A percentile compares a stretch with the other conserved stretches of the same genome.
These are phyloP conservation scores for Gynostemma pentaphyllum DNA, from an alignment of 306 rosid genomes.

Conservation along the genomic window DNA sequence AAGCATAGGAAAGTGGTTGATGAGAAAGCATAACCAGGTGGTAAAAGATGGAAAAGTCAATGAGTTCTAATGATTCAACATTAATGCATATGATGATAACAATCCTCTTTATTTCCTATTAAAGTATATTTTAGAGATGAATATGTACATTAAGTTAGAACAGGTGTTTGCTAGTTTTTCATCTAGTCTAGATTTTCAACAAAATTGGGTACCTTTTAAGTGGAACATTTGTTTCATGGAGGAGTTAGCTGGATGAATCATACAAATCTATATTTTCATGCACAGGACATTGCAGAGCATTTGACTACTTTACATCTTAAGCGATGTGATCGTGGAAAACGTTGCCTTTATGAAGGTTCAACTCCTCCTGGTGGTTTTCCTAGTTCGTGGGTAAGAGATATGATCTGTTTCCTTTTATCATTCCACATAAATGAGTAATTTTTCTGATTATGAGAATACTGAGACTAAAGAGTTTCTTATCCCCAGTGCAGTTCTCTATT, in stretches of 20 bases:
- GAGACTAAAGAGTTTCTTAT: background rate
- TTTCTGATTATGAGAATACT: background rate
- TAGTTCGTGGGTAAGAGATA: slow-evolving; percentile 75
- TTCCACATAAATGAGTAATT: background rate
- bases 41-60: too few relatives aligned
- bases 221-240: background rate
- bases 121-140: background rate
- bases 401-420: background rate
- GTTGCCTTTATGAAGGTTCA: slow-evolving; percentile 93
- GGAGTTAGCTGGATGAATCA: background rate
- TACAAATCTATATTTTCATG: background rate
- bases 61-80: background rate
- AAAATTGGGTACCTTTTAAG: too few relatives aligned
- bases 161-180: too few relatives aligned
- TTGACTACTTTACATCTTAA: slow-evolving; percentile 73
- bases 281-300: slow-evolving; percentile 90
- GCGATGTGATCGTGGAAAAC: slow-evolving; percentile 93
- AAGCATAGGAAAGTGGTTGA: too few relatives aligned
- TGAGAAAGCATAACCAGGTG: too few relatives aligned
- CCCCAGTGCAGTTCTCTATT: background rate
- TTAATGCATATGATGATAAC: background rate
- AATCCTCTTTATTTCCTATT: too few relatives aligned
- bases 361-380: slow-evolving; percentile 95
- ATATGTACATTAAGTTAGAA: background rate
- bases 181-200: too few relatives aligned